A percentile compares a stretch with the other conserved stretches of the same genome.
Conservation (phyloP, 148 eudicot species). For the Amaranthus palmeri region DNA sequence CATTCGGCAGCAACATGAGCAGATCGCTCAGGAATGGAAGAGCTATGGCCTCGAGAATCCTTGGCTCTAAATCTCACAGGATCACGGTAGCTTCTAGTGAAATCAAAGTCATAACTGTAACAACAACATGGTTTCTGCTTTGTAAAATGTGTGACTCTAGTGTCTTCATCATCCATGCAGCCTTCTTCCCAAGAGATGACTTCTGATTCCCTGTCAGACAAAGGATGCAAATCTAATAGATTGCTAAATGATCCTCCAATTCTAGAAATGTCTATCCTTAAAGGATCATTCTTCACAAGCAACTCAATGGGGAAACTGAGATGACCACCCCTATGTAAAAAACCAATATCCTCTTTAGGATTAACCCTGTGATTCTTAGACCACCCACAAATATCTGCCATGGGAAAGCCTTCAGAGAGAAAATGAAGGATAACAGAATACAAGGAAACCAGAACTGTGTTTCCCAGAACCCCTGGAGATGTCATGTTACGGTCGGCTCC, state of each 20-base stretch:
- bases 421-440: conserved; percentile 79
- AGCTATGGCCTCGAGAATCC: conserved; percentile 64
- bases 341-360: conserved; percentile 51
- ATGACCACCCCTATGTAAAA: conserved; percentile 87
- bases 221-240: conserved; percentile 47
- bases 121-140: conserved; percentile 88
- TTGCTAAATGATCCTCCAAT: conserved; percentile 82
- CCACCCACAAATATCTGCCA: conserved; percentile 55
- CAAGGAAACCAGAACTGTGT: conserved; percentile 76
- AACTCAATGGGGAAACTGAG: conserved; percentile 67
- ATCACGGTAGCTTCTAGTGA: conserved; percentile 46
- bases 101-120: conserved; percentile 61
- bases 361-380: conserved; percentile 43
- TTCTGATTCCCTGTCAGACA: conserved; percentile 50
- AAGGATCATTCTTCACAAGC: conserved; percentile 72
- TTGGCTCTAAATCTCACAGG: conserved; percentile 50
- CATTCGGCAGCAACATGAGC: conserved; percentile 82
- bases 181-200: conserved; percentile 94
- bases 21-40: conserved; percentile 70
- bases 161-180: conserved; percentile 73
- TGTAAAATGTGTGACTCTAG: conserved; percentile 61
- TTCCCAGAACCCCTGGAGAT: conserved; percentile 69
- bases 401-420: conserved; percentile 79
- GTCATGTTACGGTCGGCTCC: conserved; percentile 73
- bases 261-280: conserved; percentile 66